Evolutionary conservation across 257 asterid genomes (phyloP), one percentile per base, ranked within the genome.

Genomic region (Lavandula angustifolia): DNA sequence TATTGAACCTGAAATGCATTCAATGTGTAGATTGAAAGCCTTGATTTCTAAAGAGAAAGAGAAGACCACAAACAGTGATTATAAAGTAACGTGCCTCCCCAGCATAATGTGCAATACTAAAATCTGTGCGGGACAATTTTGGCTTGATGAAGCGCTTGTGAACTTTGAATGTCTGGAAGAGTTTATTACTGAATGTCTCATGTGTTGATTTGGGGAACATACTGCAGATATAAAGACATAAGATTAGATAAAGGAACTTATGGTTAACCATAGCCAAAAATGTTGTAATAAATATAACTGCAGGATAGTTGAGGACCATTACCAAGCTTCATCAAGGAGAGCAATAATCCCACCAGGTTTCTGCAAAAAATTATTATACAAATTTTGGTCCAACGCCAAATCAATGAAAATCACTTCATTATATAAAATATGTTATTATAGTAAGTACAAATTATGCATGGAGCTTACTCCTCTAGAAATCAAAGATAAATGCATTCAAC

Each of bases 321-420:
- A 91, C 98, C 98, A 91, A 74, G 98, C 94, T 84, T 91, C 98
- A 78, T 91, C 98, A 81, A 91, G 69, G 55, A 88, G 92, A 69
- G 90, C 92, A 75, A 91, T 84, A 70, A 91, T 76, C 74, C 98
- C 98, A 12, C 88, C 80, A 42, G 98, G 98, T 78, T 86, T 91
- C 98, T 88, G 94, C 89, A 86, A 70, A 73, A 75, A 54, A 22
- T 22, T 22, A 22, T 22, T 22, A 22, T 22, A 22, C n/a, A 22
- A 22, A 2, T 22, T 22, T 2, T 22, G 27, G 27, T 22, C 27
- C 27, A 22, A 22, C 27, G 27, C 27, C 27, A 22, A 22, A 22
- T 22, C 27, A 37, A 22, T 22, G 27, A 22, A 22, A 22, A 22
- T 22, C 27, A 22, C 2, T 22, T 22, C 27, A 22, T 22, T 22